Evolutionary conservation across 2,329 filamentous ascomycete species (phyloP).

Genomic region (Xylaria sp.): DNA sequence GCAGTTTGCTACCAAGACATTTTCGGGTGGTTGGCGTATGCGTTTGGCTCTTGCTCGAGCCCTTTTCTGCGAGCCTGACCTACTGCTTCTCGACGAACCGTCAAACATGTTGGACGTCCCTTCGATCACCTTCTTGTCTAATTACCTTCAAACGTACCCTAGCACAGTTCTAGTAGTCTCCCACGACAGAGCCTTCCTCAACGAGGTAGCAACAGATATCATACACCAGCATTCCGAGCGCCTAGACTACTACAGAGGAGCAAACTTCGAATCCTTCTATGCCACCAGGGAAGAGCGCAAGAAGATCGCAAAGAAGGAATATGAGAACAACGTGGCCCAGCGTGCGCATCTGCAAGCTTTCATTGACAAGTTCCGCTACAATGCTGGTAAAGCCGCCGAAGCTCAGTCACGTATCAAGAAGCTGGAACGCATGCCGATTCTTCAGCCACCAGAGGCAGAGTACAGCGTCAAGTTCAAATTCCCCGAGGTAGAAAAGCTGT

Average conservation of each 20-base stretch:
- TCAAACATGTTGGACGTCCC: conserved; percentile 99
- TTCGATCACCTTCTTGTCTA: conserved; percentile 97
- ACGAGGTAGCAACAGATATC: conserved; percentile 99
- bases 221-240: conserved; percentile 98
- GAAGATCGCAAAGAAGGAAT: conserved; percentile 96
- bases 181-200: conserved; percentile 98
- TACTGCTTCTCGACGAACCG: conserved; percentile 96
- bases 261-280: conserved; percentile 98
- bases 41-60: conserved; percentile 92
- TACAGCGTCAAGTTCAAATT: conserved; percentile 98
- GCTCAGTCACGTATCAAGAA: conserved; percentile 99
- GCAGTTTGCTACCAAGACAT: conserved; percentile 93
- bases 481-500: conserved; percentile 96
- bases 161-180: conserved; percentile 96
- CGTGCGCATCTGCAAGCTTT: conserved; percentile 95
- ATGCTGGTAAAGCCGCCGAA: conserved; percentile 97
- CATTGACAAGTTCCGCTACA: conserved; percentile 99
- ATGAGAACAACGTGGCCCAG: conserved; percentile 97
- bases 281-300: conserved; percentile 96
- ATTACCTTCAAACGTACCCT: conserved; percentile 93
- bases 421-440: conserved; percentile 92
- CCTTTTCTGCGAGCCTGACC: conserved; percentile 96
- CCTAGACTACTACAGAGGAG: conserved; percentile 97
- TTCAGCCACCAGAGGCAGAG: conserved; percentile 90
- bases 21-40: conserved; percentile 99